Conservation (phyloP, 306 rosid species). For the Malus sylvestris region DNA sequence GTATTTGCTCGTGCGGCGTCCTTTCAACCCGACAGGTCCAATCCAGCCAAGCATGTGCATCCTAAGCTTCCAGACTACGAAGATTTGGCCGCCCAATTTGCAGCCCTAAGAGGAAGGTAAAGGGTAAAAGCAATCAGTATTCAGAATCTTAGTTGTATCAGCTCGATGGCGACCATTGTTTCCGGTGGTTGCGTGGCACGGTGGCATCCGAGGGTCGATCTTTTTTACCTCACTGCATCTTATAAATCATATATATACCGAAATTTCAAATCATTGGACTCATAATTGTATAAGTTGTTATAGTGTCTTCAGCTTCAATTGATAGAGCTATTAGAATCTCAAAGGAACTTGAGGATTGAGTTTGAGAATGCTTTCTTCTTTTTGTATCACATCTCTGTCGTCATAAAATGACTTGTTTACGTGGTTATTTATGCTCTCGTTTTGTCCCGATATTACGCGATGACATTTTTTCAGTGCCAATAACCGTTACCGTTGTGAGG, state of each 20-base stretch:
- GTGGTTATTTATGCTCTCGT: background rate
- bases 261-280: background rate
- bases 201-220: slow-evolving; percentile 9
- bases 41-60: slow-evolving; percentile 72
- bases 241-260: background rate
- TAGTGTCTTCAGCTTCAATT: slow-evolving; percentile 9
- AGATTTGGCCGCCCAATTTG: slow-evolving; percentile 77
- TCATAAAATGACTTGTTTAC: background rate
- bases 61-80: slow-evolving; percentile 93
- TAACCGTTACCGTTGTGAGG: background rate
- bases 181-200: slow-evolving; percentile 10
- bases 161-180: slow-evolving; percentile 13
- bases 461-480: no score
- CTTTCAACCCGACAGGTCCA: slow-evolving; percentile 60
- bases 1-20: slow-evolving; percentile 74
- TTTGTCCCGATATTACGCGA: no score
- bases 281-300: slow-evolving; percentile 4
- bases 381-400: background rate
- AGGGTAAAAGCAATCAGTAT: slow-evolving; percentile 11
- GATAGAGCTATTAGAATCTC: background rate
- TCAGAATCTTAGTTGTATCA: background rate
- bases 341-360: background rate
- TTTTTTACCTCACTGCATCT: background rate
- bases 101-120: slow-evolving; percentile 70
- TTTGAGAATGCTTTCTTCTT: background rate